phyloP scores from a whole-genome alignment of 2,329 filamentous ascomycete genomes.

The Hymenoscyphus repandus region DNA sequence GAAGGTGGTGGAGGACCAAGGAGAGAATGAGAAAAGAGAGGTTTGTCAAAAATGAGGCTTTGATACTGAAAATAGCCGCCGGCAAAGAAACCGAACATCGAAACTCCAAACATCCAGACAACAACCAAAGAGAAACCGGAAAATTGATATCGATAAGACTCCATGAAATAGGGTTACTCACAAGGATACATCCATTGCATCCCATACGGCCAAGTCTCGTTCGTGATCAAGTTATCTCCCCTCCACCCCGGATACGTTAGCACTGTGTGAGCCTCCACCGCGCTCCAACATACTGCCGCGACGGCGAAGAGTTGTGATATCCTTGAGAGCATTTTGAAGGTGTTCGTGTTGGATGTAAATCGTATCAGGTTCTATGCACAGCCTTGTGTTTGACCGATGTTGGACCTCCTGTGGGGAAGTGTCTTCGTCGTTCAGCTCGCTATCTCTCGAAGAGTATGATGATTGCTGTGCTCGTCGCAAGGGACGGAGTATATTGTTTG shows the following conservation, averaged over 20 bases:
- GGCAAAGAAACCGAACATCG: too few species aligned
- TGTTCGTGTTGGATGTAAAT: background rate
- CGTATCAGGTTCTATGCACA: background rate
- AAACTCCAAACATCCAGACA: background rate
- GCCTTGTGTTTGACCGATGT: background rate
- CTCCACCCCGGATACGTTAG: slow-evolving; percentile 37
- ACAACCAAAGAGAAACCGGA: background rate
- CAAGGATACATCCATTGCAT: slow-evolving; percentile 37
- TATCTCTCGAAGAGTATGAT: background rate
- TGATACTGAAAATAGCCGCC: too few species aligned
- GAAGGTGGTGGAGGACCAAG: background rate
- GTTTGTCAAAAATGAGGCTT: too few species aligned
- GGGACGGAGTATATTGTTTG: too few species aligned
- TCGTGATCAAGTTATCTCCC: slow-evolving; percentile 35
- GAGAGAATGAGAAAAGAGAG: background rate
- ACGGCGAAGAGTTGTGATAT: slow-evolving; percentile 5
- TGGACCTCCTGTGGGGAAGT: slow-evolving; percentile 4
- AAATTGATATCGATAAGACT: background rate
- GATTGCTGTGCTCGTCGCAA: too few species aligned
- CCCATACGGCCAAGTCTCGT: slow-evolving; percentile 33
- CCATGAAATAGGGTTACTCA: slow-evolving; percentile 22
- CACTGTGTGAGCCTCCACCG: slow-evolving; percentile 36
- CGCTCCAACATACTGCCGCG: slow-evolving; percentile 14
- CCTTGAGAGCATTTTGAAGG: slow-evolving; percentile 10
- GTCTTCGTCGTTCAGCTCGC: background rate